Base-by-base conservation (phyloP, 805 yeast species). In the Metschnikowia picachoensis region DNA sequence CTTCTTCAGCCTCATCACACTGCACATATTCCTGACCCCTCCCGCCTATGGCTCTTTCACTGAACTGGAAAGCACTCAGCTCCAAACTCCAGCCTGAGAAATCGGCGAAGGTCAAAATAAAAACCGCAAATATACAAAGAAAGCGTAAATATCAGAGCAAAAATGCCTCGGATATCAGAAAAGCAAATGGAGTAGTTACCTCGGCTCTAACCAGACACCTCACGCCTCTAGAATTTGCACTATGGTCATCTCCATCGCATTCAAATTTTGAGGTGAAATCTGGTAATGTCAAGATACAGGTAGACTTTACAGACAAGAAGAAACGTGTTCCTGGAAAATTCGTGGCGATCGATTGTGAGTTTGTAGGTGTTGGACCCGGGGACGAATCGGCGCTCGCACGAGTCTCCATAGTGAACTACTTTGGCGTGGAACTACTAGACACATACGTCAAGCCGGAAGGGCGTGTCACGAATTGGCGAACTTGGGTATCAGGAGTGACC, bases 261-360 rank as follows among this genome's bases (percentile, higher is more conserved):
- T 39, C 49, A 3, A 16, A 17, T 17, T 34, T 48, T 9, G 8
- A 11, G 3, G 20, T 48, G 9, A 28, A 8, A 4, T 11, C 30
- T 6, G 37, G 42, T 2, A 14, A 11, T 3, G 27, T 36, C 17
- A 29, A 37, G 8, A 41, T 14, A 16, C 29, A 17, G 8, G 41
- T 35, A 4, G 34, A 31, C 2, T 31, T 35, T 16, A n/a, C 41
- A n/a, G 62, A 58, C 32, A 32, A 35, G 30, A 57, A 66, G 13
- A 67, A 75, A 47, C 66, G 62, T 42, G 74, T 76, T 37, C 69
- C 81, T 1, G 97, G 97, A 1, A 85, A 78, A 57, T 90, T 77
- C 55, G 49, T 90, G 2, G 88, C 96, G 1, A 79, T 91, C 50
- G 98, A 91, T 65, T 90, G 97, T 69, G 98, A 91, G 58, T 90